Percentiles rank a stretch among this genome's conserved stretches.
These are phyloP conservation scores for Funneliformis caledonium DNA, from an alignment of 371 early-diverging fungal species.

Conservation along the genomic window DNA sequence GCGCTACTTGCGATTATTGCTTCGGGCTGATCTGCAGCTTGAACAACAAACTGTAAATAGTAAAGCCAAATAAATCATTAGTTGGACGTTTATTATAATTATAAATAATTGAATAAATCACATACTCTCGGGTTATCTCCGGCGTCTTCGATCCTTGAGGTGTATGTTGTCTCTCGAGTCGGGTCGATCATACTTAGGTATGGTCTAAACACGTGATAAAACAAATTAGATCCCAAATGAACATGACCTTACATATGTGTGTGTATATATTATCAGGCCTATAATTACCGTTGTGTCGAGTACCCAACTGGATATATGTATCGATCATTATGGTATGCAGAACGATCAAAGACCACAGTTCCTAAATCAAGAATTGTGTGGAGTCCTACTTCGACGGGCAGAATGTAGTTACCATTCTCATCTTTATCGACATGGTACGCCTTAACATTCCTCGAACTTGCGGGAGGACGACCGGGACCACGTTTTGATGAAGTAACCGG, in stretches of 20 bases:
- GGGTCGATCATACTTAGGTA: constrained; percentile 83
- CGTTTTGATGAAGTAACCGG: neutral
- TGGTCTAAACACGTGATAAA: constrained; percentile 47
- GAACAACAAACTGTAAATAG: constrained; percentile 68
- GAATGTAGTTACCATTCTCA: constrained; percentile 68
- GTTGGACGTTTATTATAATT: neutral
- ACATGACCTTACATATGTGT: neutral
- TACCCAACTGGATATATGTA: constrained; percentile 95
- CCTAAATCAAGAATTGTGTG: constrained; percentile 79
- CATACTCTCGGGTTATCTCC: constrained; percentile 72
- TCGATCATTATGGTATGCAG: constrained; percentile 85
- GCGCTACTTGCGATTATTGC: constrained; percentile 75
- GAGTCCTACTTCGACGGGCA: constrained; percentile 85
- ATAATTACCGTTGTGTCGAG: constrained; percentile 57
- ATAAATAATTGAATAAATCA: neutral
- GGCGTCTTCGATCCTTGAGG: constrained; percentile 80
- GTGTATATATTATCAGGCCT: neutral
- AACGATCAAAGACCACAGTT: constrained; percentile 76
- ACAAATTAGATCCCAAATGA: neutral
- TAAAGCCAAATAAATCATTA: constrained; percentile 2
- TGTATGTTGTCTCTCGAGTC: constrained; percentile 70
- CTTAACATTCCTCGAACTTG: constrained; percentile 6
- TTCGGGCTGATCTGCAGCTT: constrained; percentile 70
- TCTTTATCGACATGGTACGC: constrained; percentile 61
- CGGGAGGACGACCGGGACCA: neutral